A percentile compares a stretch with the other conserved stretches of the same genome.
Evolutionary conservation across 2,329 filamentous ascomycete species (phyloP).

Genomic region (Exophiala spinifera): DNA sequence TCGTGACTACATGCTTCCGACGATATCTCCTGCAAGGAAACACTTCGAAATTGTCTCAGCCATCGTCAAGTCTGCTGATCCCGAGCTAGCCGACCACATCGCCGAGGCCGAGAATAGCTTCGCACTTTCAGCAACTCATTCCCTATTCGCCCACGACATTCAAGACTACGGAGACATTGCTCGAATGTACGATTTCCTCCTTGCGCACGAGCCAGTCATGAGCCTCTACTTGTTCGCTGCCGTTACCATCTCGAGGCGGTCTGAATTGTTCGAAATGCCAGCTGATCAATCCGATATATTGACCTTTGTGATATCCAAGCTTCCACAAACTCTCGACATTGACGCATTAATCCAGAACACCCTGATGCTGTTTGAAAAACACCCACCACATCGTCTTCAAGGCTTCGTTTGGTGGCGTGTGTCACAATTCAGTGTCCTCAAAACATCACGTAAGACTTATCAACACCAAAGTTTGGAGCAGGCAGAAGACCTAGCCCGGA

Average conservation of each 20-base stretch:
- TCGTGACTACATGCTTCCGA: conserved; percentile 95
- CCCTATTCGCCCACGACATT: conserved; percentile 95
- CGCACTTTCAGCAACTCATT: conserved; percentile 86
- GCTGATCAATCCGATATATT: conserved; percentile 87
- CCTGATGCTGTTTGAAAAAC: conserved; percentile 57
- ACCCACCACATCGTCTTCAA: conserved; percentile 70
- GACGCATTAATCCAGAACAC: conserved; percentile 71
- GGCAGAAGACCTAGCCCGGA: conserved; percentile 65
- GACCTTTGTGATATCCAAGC: conserved; percentile 79
- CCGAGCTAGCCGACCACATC: conserved; percentile 70
- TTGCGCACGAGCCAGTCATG: conserved; percentile 83
- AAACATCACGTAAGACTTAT: conserved; percentile 65
- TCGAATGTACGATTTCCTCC: conserved; percentile 85
- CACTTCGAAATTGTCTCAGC: conserved; percentile 86
- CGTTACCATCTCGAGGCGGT: conserved; percentile 75
- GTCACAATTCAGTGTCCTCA: conserved; percentile 74
- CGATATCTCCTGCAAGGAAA: conserved; percentile 71
- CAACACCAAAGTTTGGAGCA: conserved; percentile 60
- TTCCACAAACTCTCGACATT: conserved; percentile 76
- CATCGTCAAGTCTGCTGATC: conserved; percentile 71
- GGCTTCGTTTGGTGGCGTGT: conserved; percentile 66
- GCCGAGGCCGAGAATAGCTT: conserved; percentile 81
- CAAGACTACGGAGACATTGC: conserved; percentile 85
- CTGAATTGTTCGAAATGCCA: conserved; percentile 81
- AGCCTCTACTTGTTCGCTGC: conserved; percentile 88